These are phyloP conservation scores for Gamsiella multidivaricata DNA, from an alignment of 192 early-diverging fungal genomes.

Conservation along the genomic window DNA sequence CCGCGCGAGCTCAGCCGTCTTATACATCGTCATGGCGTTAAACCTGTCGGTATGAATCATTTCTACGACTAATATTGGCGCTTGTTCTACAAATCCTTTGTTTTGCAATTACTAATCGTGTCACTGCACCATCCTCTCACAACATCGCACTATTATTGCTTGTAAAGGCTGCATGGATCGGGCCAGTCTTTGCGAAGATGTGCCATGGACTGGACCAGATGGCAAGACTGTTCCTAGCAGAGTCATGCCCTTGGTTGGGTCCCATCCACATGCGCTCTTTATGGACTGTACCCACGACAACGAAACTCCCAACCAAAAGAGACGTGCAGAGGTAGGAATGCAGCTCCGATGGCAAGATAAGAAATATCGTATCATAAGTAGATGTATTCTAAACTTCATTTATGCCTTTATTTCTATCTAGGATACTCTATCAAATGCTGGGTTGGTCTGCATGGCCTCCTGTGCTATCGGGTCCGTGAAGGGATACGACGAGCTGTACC, in stretches of 20 bases:
- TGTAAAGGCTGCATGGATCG: conserved; percentile 85
- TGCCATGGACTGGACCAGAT: conserved; percentile 53
- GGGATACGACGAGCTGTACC: conserved; percentile 96
- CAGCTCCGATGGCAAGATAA: no score
- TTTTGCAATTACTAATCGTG: no score
- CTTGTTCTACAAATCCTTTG: no score
- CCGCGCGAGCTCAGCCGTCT: conserved; percentile 88
- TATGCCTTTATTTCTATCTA: conserved; percentile 12
- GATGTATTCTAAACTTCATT: neutral
- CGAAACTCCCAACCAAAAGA: conserved; percentile 93
- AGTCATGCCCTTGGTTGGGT: conserved; percentile 80
- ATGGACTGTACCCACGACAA: conserved; percentile 99
- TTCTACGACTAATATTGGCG: neutral
- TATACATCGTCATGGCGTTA: conserved; percentile 92
- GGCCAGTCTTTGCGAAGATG: conserved; percentile 65
- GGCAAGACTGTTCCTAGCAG: conserved; percentile 57
- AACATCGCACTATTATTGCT: no score
- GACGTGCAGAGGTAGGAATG: conserved; percentile 67
- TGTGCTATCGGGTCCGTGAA: conserved; percentile 97
- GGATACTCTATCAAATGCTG: conserved; percentile 93
- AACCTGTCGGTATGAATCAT: conserved; percentile 77
- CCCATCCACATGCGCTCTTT: conserved; percentile 92
- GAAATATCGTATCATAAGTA: no score
- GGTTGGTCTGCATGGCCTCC: conserved; percentile 87
- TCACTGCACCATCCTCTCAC: no score